phyloP scores from a whole-genome alignment of 106 monocot species.

The Dendrobium huoshanense region DNA sequence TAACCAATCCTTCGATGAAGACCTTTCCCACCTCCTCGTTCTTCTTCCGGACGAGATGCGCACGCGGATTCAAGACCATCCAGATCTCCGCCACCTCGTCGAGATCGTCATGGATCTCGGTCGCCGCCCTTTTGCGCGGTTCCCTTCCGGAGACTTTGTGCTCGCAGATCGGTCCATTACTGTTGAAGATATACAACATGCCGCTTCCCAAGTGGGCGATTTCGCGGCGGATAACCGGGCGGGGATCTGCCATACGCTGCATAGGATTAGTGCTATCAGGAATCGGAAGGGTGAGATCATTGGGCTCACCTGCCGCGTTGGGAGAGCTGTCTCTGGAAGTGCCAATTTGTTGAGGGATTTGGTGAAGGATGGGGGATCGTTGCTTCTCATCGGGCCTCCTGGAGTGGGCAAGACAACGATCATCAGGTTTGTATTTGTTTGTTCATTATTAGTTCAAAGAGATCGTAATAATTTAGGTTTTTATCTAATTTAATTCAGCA shows the following conservation, averaged over 20 bases:
- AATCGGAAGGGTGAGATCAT: conserved; percentile 69
- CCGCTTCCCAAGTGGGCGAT: conserved; percentile 71
- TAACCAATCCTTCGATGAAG: conserved; percentile 25
- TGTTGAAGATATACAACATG: conserved; percentile 43
- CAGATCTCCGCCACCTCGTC: conserved; percentile 47
- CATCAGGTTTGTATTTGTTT: conserved; percentile 46
- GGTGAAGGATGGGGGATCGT: conserved; percentile 60
- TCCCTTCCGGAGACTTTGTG: conserved; percentile 87
- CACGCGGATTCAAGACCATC: conserved; percentile 31
- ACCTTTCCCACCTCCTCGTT: conserved; percentile 50
- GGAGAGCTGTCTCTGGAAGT: conserved; percentile 63
- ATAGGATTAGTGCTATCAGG: conserved; percentile 73
- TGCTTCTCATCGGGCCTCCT: conserved; percentile 85
- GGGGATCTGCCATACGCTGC: conserved; percentile 79
- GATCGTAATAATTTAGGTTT: too few relatives aligned
- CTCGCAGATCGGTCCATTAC: conserved; percentile 67
- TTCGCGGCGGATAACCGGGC: conserved; percentile 71
- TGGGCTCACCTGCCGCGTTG: conserved; percentile 83
- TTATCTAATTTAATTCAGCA: too few relatives aligned
- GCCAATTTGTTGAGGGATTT: conserved; percentile 69
- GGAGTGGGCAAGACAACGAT: conserved; percentile 90
- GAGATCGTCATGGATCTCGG: conserved; percentile 96
- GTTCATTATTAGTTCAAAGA: background rate
- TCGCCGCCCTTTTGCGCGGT: conserved; percentile 68
- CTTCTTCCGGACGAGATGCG: conserved; percentile 66